A percentile compares a stretch with the other conserved stretches of the same genome.
Evolutionary conservation across 2,329 filamentous ascomycete genomes (phyloP).

Genomic region (Penicillium expansum): DNA sequence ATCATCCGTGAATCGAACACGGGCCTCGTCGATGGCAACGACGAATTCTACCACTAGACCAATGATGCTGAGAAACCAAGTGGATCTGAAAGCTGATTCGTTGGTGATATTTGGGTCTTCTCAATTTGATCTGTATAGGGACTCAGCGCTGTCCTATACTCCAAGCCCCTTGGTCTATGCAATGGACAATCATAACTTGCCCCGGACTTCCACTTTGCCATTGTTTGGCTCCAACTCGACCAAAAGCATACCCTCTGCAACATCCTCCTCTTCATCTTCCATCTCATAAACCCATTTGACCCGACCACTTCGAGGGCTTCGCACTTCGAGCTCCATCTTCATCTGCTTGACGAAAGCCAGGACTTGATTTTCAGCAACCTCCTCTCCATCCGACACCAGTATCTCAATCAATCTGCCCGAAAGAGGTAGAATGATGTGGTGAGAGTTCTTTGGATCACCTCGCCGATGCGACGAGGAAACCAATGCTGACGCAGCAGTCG

Average conservation of each 20-base stretch:
- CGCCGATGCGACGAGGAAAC: constrained; percentile 46
- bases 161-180: neutral
- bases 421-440: constrained; percentile 57
- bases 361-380: too few species aligned
- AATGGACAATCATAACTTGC: constrained; percentile 25
- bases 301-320: constrained; percentile 48
- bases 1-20: constrained; percentile 48
- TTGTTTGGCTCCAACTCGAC: constrained; percentile 46
- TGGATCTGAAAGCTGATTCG: constrained; percentile 9
- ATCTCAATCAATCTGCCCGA: constrained; percentile 61
- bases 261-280: constrained; percentile 52
- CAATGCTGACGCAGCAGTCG: constrained; percentile 44
- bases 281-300: constrained; percentile 54
- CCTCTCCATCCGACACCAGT: too few species aligned
- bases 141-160: neutral
- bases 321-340: constrained; percentile 68
- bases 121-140: neutral
- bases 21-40: constrained; percentile 48
- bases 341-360: constrained; percentile 63
- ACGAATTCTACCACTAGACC: constrained; percentile 48
- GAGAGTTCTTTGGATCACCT: constrained; percentile 50
- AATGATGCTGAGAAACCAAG: constrained; percentile 34
- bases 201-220: constrained; percentile 25
- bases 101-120: neutral
- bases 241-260: constrained; percentile 55